Conservation (phyloP, 345 rosid species). For the Atalantia buxifolia region DNA sequence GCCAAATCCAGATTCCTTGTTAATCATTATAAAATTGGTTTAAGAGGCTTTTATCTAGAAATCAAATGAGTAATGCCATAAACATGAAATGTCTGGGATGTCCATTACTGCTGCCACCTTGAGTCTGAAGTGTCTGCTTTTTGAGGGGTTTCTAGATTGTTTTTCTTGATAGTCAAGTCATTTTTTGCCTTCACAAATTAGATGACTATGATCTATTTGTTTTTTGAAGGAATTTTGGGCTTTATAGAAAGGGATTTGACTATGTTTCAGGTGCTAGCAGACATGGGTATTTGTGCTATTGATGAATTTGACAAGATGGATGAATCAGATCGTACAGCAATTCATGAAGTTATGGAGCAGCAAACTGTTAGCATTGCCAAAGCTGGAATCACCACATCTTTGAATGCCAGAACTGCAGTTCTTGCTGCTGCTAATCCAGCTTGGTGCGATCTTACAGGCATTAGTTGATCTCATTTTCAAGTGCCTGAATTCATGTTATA, state of each 20-base stretch:
- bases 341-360: slow-evolving; percentile 99
- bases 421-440: slow-evolving; percentile 99
- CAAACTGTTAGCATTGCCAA: slow-evolving; percentile 99
- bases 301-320: slow-evolving; percentile 99
- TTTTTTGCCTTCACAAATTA: background rate
- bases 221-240: slow-evolving; percentile 13
- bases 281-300: slow-evolving; percentile 99
- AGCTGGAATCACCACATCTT: slow-evolving; percentile 96
- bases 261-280: slow-evolving; percentile 84
- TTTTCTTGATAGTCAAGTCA: background rate
- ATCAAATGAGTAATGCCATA: background rate
- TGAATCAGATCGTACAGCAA: slow-evolving; percentile 96
- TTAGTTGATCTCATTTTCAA: slow-evolving; percentile 1
- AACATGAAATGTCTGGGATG: background rate
- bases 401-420: slow-evolving; percentile 96
- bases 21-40: slow-evolving; percentile 1
- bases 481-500: background rate
- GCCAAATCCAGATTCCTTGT: slow-evolving; percentile 3
- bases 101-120: background rate
- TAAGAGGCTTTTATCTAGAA: background rate
- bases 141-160: background rate
- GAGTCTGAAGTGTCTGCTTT: background rate
- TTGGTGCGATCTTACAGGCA: slow-evolving; percentile 47
- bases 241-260: slow-evolving; percentile 4
- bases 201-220: background rate